Evolutionary conservation across 140 eudicot genomes (phyloP).

Genomic region (Senecio squalidus): DNA sequence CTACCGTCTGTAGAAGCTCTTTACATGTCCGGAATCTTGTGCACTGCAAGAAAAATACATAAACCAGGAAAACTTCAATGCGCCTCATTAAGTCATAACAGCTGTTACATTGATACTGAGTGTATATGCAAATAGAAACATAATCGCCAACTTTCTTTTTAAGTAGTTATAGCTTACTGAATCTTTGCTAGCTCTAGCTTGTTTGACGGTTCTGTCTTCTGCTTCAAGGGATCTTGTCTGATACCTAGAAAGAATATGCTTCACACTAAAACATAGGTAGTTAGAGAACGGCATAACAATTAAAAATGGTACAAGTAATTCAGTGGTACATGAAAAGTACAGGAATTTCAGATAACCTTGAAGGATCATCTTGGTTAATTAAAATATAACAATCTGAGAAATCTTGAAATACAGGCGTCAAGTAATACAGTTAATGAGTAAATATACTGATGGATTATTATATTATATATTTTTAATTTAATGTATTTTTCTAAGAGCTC

Average conservation of each 20-base stretch:
- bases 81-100: background rate
- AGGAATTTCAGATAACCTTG: no score
- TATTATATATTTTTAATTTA: no score
- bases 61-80: background rate
- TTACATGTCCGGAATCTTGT: conserved; percentile 11
- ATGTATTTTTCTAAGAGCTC: no score
- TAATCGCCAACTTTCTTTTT: background rate
- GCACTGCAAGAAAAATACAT: conserved; percentile 6
- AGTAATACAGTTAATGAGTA: no score
- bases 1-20: conserved; percentile 19
- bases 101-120: no score
- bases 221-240: background rate
- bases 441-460: no score
- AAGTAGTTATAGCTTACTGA: background rate
- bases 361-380: no score
- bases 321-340: background rate
- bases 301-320: no score
- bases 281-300: no score
- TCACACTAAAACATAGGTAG: conserved; percentile 5
- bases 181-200: background rate
- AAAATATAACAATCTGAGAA: no score
- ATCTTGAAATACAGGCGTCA: no score
- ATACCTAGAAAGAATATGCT: conserved; percentile 2
- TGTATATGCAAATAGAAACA: no score
- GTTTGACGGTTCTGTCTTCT: background rate